Conservation (phyloP, 2,329 filamentous ascomycete species). For the Stachybotrys elegans region DNA sequence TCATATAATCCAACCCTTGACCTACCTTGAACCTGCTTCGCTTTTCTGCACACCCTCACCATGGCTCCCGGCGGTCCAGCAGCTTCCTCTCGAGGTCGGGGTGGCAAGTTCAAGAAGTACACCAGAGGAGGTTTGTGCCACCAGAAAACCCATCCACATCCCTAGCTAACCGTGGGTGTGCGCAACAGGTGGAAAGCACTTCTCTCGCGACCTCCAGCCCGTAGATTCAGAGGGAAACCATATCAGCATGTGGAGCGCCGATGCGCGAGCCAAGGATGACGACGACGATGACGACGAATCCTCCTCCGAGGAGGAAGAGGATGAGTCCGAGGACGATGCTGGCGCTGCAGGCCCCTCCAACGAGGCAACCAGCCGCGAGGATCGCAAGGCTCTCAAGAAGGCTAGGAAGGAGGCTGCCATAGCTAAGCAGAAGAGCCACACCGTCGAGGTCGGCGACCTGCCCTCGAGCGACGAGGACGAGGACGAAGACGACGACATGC, state of each 20-base stretch:
- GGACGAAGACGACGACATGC: constrained; percentile 57
- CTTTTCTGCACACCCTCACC: constrained; percentile 19
- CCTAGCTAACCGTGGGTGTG: constrained; percentile 2
- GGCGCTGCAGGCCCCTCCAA: constrained; percentile 37
- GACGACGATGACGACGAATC: constrained; percentile 50
- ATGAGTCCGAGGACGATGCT: constrained; percentile 47
- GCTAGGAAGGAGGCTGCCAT: constrained; percentile 87
- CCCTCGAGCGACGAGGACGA: constrained; percentile 66
- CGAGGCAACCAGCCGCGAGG: constrained; percentile 61
- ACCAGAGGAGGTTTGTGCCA: constrained; percentile 72
- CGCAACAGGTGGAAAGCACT: constrained; percentile 79
- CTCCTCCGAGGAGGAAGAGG: constrained; percentile 46
- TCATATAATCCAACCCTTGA: no score
- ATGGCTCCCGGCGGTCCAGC: constrained; percentile 45
- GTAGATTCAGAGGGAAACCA: constrained; percentile 86
- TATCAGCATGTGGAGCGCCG: constrained; percentile 78
- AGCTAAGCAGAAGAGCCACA: constrained; percentile 64
- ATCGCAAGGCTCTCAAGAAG: constrained; percentile 82
- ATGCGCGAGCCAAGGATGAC: constrained; percentile 41
- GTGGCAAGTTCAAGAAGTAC: constrained; percentile 91
- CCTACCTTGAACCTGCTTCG: no score
- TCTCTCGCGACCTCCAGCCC: constrained; percentile 85
- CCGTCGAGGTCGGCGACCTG: constrained; percentile 78
- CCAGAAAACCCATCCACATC: no score
- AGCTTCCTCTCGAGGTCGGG: constrained; percentile 65